phyloP scores from a whole-genome alignment of 345 rosid genomes.

The Cardamine resedifolia region DNA sequence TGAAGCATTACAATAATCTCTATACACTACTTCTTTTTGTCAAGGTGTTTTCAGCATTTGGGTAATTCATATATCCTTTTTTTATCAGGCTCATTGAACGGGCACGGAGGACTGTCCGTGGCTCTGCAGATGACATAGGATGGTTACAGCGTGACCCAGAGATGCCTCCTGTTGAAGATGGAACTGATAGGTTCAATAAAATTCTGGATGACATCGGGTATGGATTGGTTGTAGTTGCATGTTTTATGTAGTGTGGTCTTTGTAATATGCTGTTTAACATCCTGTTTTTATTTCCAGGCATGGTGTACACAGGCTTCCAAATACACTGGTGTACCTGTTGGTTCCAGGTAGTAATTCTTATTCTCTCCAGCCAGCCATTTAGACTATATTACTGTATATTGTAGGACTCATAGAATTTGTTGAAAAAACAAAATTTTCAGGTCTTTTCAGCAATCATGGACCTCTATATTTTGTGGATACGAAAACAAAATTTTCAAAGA shows the following conservation, averaged over 20 bases:
- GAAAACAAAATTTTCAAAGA: conserved; percentile 80
- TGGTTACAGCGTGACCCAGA: conserved; percentile 72
- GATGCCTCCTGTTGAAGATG: conserved; percentile 91
- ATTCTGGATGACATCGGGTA: conserved; percentile 88
- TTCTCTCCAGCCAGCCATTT: conserved; percentile 8
- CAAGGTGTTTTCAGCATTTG: neutral
- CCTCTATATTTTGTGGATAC: conserved; percentile 90
- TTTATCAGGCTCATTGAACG: conserved; percentile 75
- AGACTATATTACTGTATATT: neutral
- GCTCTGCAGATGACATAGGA: conserved; percentile 96
- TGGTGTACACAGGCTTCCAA: conserved; percentile 87
- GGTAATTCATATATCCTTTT: neutral
- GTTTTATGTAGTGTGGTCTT: conserved; percentile 10
- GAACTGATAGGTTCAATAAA: conserved; percentile 69
- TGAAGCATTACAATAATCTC: conserved; percentile 2
- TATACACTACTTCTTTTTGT: neutral
- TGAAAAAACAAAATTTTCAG: conserved; percentile 38
- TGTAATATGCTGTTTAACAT: conserved; percentile 9
- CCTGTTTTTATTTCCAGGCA: conserved; percentile 60
- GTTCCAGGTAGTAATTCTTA: conserved; percentile 72
- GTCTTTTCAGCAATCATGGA: conserved; percentile 98
- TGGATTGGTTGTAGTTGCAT: conserved; percentile 23
- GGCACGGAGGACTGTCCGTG: conserved; percentile 87
- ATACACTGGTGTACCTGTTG: conserved; percentile 77
- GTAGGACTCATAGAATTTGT: neutral